Percentiles rank a stretch among this genome's conserved stretches.
phyloP scores from a whole-genome alignment of 371 early-diverging fungal species.

The Mortierella sp. region DNA sequence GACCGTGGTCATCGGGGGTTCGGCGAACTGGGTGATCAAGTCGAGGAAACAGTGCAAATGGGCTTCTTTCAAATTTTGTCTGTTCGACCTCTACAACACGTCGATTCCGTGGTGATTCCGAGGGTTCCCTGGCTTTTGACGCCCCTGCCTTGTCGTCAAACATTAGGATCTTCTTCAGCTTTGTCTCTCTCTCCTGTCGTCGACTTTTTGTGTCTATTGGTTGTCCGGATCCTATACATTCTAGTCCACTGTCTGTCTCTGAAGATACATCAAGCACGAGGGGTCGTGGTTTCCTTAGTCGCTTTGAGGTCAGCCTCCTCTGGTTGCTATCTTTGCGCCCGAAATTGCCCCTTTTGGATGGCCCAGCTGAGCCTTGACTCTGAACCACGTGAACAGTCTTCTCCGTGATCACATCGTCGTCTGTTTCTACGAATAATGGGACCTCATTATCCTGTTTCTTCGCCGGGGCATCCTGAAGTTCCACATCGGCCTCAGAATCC shows the following conservation, averaged over 20 bases:
- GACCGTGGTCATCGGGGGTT: background rate
- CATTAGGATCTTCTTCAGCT: conserved; percentile 14
- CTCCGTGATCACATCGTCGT: background rate
- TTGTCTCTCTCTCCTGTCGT: conserved; percentile 15
- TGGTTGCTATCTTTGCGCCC: background rate
- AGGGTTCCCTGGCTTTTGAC: background rate
- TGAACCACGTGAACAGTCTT: conserved; percentile 1
- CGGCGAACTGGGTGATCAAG: conserved; percentile 12
- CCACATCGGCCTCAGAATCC: conserved; percentile 30
- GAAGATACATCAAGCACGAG: conserved; percentile 19
- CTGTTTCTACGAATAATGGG: background rate
- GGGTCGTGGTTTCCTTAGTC: conserved; percentile 33
- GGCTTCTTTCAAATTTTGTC: conserved; percentile 3
- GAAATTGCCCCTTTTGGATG: background rate
- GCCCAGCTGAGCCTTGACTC: conserved; percentile 10
- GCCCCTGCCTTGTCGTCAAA: conserved; percentile 13
- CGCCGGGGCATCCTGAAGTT: background rate
- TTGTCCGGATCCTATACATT: background rate
- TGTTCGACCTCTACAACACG: background rate
- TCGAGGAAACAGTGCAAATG: conserved; percentile 18
- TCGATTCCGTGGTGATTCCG: conserved; percentile 6
- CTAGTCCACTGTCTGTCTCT: conserved; percentile 8
- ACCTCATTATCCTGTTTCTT: background rate
- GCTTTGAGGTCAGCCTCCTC: background rate
- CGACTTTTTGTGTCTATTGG: background rate